Evolutionary conservation across 2,329 filamentous ascomycete genomes (phyloP).

Genomic region (Plenodomus tracheiphilus): DNA sequence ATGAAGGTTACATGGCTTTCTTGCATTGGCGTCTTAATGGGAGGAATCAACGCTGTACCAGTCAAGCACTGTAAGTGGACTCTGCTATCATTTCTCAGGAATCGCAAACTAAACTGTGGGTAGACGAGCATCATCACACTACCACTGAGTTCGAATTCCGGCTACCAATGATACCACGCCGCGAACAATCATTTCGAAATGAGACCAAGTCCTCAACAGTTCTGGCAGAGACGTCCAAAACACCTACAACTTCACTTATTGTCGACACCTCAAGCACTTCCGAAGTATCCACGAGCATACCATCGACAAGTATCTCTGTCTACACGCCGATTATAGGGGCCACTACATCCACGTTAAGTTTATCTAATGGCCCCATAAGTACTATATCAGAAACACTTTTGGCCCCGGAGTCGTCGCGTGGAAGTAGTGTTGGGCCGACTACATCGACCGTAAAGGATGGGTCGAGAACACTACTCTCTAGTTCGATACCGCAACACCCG

Average conservation of each 20-base stretch:
- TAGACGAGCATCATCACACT: constrained; percentile 1
- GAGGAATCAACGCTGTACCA: background rate
- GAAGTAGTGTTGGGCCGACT: background rate
- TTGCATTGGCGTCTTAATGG: background rate
- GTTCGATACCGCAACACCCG: background rate
- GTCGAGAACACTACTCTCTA: background rate
- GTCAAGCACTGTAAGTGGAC: background rate
- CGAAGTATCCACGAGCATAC: background rate
- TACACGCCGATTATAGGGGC: background rate
- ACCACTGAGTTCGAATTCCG: background rate
- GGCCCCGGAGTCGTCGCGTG: background rate
- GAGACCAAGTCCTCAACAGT: constrained; percentile 1
- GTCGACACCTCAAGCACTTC: constrained; percentile 1
- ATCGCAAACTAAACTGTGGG: background rate
- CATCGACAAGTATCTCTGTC: background rate
- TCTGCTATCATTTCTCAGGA: background rate
- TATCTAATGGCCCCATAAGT: background rate
- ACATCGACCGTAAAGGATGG: background rate
- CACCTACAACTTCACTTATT: background rate
- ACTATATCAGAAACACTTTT: background rate
- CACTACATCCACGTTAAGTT: background rate
- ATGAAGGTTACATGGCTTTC: background rate
- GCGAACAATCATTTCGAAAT: constrained; percentile 8
- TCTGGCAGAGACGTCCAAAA: background rate
- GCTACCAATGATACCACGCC: constrained; percentile 8